Evolutionary conservation across 2,329 filamentous ascomycete genomes (phyloP).

Genomic region (Aspergillus sp.): DNA sequence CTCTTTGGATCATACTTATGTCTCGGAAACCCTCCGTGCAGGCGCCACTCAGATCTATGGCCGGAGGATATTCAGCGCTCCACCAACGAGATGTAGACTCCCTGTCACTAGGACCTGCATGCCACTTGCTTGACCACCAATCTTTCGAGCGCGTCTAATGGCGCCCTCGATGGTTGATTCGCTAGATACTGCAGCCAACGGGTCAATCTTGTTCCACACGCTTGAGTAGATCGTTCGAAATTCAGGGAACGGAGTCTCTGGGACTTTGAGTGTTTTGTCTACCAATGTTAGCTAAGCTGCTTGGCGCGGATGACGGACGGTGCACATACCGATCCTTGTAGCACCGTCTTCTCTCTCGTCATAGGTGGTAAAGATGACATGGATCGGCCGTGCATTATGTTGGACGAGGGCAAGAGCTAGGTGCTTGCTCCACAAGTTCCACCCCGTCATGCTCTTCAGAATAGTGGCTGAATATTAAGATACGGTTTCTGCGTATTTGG

Average conservation of each 20-base stretch:
- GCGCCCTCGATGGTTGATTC: constrained; percentile 28
- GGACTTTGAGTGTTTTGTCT: constrained; percentile 20
- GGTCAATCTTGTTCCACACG: constrained; percentile 23
- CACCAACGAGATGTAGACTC: constrained; percentile 26
- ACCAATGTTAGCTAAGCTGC: constrained; percentile 9
- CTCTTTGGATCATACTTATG: no score
- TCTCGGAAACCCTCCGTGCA: no score
- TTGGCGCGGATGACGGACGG: background rate
- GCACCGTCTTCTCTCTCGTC: constrained; percentile 22
- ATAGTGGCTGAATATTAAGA: constrained; percentile 35
- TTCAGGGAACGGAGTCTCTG: constrained; percentile 18
- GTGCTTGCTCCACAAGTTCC: constrained; percentile 17
- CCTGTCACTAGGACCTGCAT: constrained; percentile 26
- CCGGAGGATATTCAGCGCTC: constrained; percentile 22
- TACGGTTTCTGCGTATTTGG: constrained; percentile 11
- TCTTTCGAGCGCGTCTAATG: constrained; percentile 19
- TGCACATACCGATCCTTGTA: constrained; percentile 21
- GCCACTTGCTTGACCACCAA: constrained; percentile 14
- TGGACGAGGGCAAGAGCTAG: constrained; percentile 19
- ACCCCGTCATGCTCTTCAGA: constrained; percentile 28
- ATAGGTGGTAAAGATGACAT: constrained; percentile 33
- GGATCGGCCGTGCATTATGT: constrained; percentile 16
- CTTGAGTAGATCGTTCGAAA: constrained; percentile 22
- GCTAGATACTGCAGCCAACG: constrained; percentile 16
- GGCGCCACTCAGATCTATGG: background rate